phyloP scores from a whole-genome alignment of 208 protist genomes.

The Balamuthia mandrillaris region DNA sequence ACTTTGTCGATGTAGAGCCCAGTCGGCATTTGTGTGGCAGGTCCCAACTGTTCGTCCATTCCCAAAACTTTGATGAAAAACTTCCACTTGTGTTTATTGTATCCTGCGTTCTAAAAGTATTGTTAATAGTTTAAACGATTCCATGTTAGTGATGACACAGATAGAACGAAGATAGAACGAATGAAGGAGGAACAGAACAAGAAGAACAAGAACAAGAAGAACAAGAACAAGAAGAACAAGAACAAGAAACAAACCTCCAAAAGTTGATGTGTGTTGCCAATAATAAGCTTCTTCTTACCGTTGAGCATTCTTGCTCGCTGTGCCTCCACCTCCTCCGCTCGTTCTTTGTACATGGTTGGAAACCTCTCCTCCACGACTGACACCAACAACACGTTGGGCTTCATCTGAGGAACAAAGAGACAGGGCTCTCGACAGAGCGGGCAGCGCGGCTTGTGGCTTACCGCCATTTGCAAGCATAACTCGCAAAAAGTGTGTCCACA shows the following conservation, averaged over 20 bases:
- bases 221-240: too few species aligned
- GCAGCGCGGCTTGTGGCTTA: neutral
- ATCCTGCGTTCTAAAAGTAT: too few species aligned
- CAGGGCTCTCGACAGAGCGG: constrained; percentile 9
- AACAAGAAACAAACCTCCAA: neutral
- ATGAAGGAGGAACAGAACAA: neutral
- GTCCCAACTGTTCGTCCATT: constrained; percentile 5
- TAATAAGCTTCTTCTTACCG: constrained; percentile 34
- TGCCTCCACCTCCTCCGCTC: constrained; percentile 1
- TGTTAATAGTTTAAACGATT: too few species aligned
- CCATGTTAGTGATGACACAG: too few species aligned
- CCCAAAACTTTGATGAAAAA: constrained; percentile 14
- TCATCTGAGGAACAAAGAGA: neutral
- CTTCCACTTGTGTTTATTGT: constrained; percentile 36
- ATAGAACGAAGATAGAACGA: neutral
- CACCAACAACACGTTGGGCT: neutral
- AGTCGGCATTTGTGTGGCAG: too few species aligned
- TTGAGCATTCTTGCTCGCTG: neutral
- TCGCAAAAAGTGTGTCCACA: constrained; percentile 21
- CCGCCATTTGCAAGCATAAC: neutral
- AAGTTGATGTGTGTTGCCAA: constrained; percentile 13
- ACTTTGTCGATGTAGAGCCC: neutral
- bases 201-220: neutral
- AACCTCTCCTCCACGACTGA: constrained; percentile 21
- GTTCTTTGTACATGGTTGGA: neutral